Evolutionary conservation across 1,139 yeast genomes (phyloP).

Genomic region (Groenewaldozyma auringiensis): DNA sequence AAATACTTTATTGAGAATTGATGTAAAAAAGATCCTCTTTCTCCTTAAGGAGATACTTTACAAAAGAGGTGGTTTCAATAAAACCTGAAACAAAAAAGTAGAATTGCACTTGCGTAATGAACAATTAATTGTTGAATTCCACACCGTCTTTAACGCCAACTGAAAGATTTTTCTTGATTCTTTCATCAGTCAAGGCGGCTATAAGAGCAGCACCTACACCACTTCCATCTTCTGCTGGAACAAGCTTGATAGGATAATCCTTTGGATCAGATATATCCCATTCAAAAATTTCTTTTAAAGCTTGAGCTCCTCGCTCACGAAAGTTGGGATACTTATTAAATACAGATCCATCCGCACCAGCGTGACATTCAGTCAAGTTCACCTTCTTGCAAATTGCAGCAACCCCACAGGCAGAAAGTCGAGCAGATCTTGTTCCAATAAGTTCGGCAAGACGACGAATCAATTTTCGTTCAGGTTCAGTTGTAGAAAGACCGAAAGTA

Average conservation of each 20-base stretch:
- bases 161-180: conserved; percentile 62
- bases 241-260: conserved; percentile 72
- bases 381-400: conserved; percentile 92
- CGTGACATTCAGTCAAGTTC: conserved; percentile 66
- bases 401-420: conserved; percentile 90
- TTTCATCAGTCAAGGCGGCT: conserved; percentile 83
- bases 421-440: conserved; percentile 87
- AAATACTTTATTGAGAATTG: too few species aligned
- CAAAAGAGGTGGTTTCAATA: too few species aligned
- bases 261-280: conserved; percentile 50
- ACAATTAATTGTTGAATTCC: not conserved
- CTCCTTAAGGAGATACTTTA: too few species aligned
- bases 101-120: too few species aligned
- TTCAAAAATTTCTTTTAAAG: conserved; percentile 79
- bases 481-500: conserved; percentile 55
- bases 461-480: conserved; percentile 71
- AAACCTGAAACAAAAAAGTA: too few species aligned
- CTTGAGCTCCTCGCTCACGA: conserved; percentile 82
- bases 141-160: conserved; percentile 48
- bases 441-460: conserved; percentile 79
- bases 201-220: conserved; percentile 98
- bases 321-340: conserved; percentile 89
- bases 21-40: too few species aligned
- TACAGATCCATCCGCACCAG: conserved; percentile 97
- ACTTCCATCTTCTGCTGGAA: conserved; percentile 95